phyloP scores from a whole-genome alignment of 2,329 filamentous ascomycete species.

The Fonsecaea pugnacius region DNA sequence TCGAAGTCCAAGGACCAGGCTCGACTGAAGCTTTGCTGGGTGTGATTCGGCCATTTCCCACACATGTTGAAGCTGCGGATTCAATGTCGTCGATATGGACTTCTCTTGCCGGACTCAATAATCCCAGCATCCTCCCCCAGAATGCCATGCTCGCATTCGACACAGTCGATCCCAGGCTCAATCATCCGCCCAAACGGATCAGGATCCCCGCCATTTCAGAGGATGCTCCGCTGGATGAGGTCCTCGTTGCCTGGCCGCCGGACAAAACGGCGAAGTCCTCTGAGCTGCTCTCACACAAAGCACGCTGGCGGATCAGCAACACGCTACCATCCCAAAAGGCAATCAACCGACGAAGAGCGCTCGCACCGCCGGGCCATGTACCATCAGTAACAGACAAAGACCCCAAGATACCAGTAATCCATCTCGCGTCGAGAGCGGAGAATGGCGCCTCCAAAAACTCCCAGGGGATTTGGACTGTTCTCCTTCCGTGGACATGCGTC shows the following conservation, averaged over 20 bases:
- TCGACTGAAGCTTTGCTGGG: constrained; percentile 78
- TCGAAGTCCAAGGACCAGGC: constrained; percentile 71
- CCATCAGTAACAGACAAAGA: constrained; percentile 65
- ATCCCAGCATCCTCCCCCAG: constrained; percentile 70
- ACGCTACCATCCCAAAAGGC: constrained; percentile 75
- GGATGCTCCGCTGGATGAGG: constrained; percentile 57
- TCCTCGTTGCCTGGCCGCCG: constrained; percentile 69
- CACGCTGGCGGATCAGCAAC: constrained; percentile 67
- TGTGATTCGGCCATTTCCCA: constrained; percentile 62
- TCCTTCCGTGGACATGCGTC: constrained; percentile 91
- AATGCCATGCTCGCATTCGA: constrained; percentile 74
- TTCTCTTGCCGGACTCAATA: constrained; percentile 60
- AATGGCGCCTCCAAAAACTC: constrained; percentile 58
- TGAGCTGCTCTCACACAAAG: constrained; percentile 70
- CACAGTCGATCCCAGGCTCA: constrained; percentile 77
- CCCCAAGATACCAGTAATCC: constrained; percentile 75
- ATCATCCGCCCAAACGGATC: constrained; percentile 70
- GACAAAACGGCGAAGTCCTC: constrained; percentile 57
- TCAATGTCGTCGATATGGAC: constrained; percentile 42
- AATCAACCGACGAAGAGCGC: constrained; percentile 75
- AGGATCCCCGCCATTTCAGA: constrained; percentile 40
- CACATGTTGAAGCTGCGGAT: constrained; percentile 39
- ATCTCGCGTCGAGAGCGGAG: constrained; percentile 56
- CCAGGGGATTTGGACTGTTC: constrained; percentile 77
- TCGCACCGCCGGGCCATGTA: constrained; percentile 65